Evolutionary conservation across 1,284 basidiomycete genomes (phyloP).

Genomic region (Moesziomyces parantarcticus): DNA sequence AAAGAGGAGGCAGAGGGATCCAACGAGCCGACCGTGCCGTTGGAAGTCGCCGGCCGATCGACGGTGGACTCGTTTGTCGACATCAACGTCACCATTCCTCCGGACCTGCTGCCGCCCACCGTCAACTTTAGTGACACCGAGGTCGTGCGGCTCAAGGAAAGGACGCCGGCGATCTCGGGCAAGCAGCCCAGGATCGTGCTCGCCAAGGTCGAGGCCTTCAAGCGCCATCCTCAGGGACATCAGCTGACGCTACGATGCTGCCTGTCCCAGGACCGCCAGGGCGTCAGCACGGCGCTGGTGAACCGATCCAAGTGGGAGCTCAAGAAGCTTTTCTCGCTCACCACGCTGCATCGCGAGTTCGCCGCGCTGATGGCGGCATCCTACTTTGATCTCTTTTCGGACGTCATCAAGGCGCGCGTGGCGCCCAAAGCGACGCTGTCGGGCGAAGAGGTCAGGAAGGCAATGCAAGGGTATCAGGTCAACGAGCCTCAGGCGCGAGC

Average conservation of each 20-base stretch:
- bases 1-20: conserved; percentile 74
- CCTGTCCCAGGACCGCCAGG: conserved; percentile 68
- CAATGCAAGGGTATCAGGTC: conserved; percentile 79
- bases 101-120: conserved; percentile 29
- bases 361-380: conserved; percentile 84
- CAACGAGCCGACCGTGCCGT: conserved; percentile 26
- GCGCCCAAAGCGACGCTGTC: conserved; percentile 71
- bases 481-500: conserved; percentile 96
- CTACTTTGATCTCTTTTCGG: conserved; percentile 81
- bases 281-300: conserved; percentile 68
- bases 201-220: conserved; percentile 82
- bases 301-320: conserved; percentile 79
- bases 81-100: conserved; percentile 44
- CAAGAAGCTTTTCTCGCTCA: conserved; percentile 86
- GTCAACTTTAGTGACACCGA: conserved; percentile 59
- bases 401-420: conserved; percentile 77
- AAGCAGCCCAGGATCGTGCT: conserved; percentile 72
- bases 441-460: conserved; percentile 70
- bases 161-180: conserved; percentile 80
- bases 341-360: conserved; percentile 91
- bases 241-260: conserved; percentile 71
- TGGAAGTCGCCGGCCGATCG: conserved; percentile 49
- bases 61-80: conserved; percentile 54
- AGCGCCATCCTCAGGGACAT: conserved; percentile 71
- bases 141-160: conserved; percentile 81